Evolutionary conservation across 2,329 filamentous ascomycete genomes (phyloP).

Genomic region (Colletotrichum tabaci): DNA sequence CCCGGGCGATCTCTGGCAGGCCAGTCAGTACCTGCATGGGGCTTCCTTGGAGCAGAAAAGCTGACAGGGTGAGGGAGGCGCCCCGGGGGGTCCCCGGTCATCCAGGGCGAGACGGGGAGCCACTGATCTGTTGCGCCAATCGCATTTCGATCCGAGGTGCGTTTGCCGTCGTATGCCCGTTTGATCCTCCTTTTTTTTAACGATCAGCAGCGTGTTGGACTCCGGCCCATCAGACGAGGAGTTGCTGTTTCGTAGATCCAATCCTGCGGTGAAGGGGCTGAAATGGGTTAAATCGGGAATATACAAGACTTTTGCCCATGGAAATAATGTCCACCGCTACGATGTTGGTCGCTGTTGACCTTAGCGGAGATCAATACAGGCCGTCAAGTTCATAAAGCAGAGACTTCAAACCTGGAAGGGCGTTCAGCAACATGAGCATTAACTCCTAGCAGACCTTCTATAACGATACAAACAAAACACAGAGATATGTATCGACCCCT

Average conservation of each 20-base stretch:
- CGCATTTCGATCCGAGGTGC: constrained; percentile 15
- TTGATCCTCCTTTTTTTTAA: not conserved
- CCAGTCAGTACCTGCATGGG: not conserved
- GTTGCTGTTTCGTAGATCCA: not conserved
- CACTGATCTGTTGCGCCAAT: constrained; percentile 27
- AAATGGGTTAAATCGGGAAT: too few species aligned
- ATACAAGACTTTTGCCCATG: too few species aligned
- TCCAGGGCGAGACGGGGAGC: not conserved
- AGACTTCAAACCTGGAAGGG: not conserved
- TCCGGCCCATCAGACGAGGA: not conserved
- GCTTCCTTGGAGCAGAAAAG: not conserved
- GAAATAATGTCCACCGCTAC: not conserved
- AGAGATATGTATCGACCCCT: not conserved
- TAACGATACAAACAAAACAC: not conserved
- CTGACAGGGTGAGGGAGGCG: constrained; percentile 11
- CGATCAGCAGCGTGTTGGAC: not conserved
- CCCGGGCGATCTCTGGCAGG: not conserved
- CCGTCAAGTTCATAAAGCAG: not conserved
- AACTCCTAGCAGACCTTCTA: not conserved
- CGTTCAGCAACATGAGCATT: not conserved
- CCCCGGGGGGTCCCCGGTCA: not conserved
- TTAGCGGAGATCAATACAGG: too few species aligned
- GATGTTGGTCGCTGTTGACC: not conserved
- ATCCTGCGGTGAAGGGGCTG: not conserved
- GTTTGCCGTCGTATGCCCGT: constrained; percentile 12